Conservation (phyloP, 176 grass and related monocot genomes). For the Cenchrus americanus region DNA sequence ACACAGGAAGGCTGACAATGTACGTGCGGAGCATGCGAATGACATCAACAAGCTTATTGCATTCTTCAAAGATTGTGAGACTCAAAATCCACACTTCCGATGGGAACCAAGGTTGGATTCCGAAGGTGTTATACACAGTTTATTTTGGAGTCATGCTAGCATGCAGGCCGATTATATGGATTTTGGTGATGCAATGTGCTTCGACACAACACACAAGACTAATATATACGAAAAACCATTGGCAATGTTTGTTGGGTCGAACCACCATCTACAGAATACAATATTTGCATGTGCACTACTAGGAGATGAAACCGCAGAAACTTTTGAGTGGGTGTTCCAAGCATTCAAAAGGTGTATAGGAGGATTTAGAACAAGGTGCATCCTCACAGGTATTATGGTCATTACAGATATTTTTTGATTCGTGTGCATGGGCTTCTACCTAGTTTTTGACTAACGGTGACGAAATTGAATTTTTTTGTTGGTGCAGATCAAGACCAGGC, state of each 20-base stretch:
- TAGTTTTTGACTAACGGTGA: too few relatives aligned
- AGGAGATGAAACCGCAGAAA: neutral
- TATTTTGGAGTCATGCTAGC: conserved; percentile 17
- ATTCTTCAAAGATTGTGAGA: neutral
- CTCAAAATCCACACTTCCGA: neutral
- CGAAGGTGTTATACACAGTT: neutral
- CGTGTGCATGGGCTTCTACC: too few relatives aligned
- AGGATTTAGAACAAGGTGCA: too few relatives aligned
- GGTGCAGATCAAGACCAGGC: too few relatives aligned
- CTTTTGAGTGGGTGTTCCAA: too few relatives aligned
- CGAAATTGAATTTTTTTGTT: too few relatives aligned
- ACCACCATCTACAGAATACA: neutral
- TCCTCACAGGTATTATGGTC: too few relatives aligned
- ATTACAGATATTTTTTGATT: too few relatives aligned
- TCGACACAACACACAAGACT: neutral
- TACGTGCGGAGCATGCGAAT: neutral
- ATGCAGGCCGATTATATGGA: neutral
- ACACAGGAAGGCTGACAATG: neutral
- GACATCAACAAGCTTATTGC: neutral
- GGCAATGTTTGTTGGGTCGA: neutral
- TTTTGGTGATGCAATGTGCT: neutral
- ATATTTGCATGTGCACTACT: neutral
- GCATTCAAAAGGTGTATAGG: too few relatives aligned
- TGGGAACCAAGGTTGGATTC: neutral
- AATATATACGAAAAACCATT: neutral